Conservation (phyloP, 208 protist species). For the Crithidia sp. region DNA sequence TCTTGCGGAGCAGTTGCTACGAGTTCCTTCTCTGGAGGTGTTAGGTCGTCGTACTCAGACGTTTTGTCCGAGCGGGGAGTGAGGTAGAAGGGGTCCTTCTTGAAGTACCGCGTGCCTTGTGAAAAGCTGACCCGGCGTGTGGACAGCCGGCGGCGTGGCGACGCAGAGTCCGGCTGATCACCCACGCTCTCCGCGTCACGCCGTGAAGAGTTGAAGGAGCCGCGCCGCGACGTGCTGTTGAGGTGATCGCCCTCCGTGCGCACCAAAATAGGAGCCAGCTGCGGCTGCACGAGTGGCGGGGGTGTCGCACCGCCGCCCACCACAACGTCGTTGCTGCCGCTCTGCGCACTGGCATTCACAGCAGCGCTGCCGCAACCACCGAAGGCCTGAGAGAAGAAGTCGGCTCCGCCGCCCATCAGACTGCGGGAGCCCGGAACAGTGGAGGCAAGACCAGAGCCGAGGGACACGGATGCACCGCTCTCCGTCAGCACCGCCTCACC, state of each 20-base stretch:
- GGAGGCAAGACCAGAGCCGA: slow-evolving; percentile 3
- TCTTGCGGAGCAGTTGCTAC: not conserved
- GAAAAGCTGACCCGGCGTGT: slow-evolving; percentile 14
- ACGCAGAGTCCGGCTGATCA: not conserved
- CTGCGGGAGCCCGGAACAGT: not conserved
- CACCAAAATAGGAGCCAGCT: slow-evolving; percentile 5
- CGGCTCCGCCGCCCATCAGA: not conserved
- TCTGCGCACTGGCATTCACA: not conserved
- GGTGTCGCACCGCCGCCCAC: not conserved
- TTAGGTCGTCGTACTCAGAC: slow-evolving; percentile 4
- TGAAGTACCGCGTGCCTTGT: slow-evolving; percentile 15
- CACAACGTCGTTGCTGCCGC: not conserved
- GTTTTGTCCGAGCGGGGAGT: not conserved
- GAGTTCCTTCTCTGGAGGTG: slow-evolving; percentile 5
- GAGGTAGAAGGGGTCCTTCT: slow-evolving; percentile 16
- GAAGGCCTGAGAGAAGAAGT: slow-evolving; percentile 14
- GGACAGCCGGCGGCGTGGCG: not conserved
- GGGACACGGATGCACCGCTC: not conserved
- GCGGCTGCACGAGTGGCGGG: not conserved
- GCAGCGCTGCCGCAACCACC: not conserved
- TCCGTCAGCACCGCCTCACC: not conserved
- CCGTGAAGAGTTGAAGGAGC: slow-evolving; percentile 4
- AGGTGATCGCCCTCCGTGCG: not conserved
- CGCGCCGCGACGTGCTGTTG: not conserved
- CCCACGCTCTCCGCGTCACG: not conserved